phyloP scores from a whole-genome alignment of 139 green algal species.

The Chlorella sorokiniana region DNA sequence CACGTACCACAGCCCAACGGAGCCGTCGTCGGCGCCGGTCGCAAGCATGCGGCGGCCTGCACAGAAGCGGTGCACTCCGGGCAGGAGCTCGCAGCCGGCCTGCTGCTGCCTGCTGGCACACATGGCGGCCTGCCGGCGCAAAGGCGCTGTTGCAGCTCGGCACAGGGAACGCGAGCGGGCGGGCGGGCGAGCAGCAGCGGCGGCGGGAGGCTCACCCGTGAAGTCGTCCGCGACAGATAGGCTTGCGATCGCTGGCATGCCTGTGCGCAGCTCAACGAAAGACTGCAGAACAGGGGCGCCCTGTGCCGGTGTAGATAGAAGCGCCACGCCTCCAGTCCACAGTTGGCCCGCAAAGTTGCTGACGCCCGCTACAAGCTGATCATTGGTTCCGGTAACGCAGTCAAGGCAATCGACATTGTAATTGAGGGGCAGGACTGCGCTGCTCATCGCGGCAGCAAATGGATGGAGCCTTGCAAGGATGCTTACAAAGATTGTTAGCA shows the following conservation, averaged over 20 bases:
- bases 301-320: background rate
- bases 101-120: too few species aligned
- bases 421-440: background rate
- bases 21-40: conserved; percentile 11
- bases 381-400: background rate
- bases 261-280: background rate
- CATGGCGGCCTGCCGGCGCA: too few species aligned
- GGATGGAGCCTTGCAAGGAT: background rate
- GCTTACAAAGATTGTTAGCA: background rate
- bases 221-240: conserved; percentile 8
- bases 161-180: background rate
- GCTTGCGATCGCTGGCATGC: background rate
- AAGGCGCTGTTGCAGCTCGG: too few species aligned
- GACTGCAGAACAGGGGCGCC: background rate
- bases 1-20: conserved; percentile 20
- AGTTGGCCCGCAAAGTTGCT: background rate
- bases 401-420: background rate
- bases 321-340: background rate
- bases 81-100: too few species aligned
- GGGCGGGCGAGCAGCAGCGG: background rate
- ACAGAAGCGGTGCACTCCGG: background rate
- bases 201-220: background rate
- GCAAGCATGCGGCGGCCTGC: conserved; percentile 19
- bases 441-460: background rate
- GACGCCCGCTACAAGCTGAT: background rate